phyloP scores from a whole-genome alignment of 345 rosid genomes.

The Euphorbia pulcherrima region DNA sequence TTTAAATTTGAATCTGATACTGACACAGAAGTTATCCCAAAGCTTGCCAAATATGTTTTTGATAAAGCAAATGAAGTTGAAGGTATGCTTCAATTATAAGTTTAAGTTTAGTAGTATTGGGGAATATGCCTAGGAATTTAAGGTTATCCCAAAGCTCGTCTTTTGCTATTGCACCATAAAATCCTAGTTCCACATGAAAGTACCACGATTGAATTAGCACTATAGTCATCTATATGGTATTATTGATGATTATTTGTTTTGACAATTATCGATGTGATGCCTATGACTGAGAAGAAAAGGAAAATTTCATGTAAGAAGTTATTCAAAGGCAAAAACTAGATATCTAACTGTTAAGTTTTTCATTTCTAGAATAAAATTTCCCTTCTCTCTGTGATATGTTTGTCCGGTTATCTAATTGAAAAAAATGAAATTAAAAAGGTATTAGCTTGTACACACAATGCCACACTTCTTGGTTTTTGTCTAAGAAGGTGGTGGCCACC shows the following conservation, averaged over 20 bases:
- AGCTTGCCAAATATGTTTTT: constrained; percentile 85
- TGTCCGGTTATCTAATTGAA: neutral
- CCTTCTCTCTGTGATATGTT: constrained; percentile 1
- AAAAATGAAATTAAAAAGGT: neutral
- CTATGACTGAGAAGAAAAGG: neutral
- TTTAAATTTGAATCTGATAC: constrained; percentile 87
- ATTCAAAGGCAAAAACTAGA: neutral
- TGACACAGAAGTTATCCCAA: constrained; percentile 94
- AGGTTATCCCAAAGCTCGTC: neutral
- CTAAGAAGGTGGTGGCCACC: too few relatives aligned
- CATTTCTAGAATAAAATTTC: constrained; percentile 5
- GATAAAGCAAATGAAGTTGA: constrained; percentile 81
- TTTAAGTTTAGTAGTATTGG: neutral
- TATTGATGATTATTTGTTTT: neutral
- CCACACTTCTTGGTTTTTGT: too few relatives aligned
- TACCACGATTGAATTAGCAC: neutral
- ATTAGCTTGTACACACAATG: too few relatives aligned
- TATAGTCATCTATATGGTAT: neutral
- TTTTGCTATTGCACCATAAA: neutral
- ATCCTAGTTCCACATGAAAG: neutral
- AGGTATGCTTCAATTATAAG: constrained; percentile 37
- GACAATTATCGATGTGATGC: neutral
- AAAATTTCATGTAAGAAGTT: neutral
- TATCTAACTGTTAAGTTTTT: neutral
- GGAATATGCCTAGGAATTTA: neutral